Evolutionary conservation across 768 basidiomycete genomes (phyloP), one percentile per base, ranked within the genome.

Genomic region (Hypholoma fasciculare): DNA sequence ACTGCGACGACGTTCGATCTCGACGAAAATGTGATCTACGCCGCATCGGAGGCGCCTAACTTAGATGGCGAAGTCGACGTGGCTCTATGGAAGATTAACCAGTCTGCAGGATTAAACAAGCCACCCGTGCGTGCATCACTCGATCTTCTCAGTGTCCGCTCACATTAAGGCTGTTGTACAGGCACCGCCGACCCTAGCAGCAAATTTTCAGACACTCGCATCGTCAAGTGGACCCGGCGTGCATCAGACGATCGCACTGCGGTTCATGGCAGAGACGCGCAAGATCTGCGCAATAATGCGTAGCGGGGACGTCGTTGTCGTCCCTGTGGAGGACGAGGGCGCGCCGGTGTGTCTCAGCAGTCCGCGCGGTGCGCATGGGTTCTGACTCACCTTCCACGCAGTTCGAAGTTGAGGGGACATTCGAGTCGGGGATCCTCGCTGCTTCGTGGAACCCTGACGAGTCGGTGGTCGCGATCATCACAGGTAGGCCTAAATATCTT

Each of bases 361-460:
- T 55, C 47, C 27, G 23, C n/a, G 6, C 39, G 20, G 16, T 17
- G 42, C 34, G 19, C 52, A 55, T 38, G 51, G 60, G 52, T 47
- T 44, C 27, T 62, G 54, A 54, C 17, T 47, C 40, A 43, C 14
- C 39, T 34, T 5, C 30, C 30, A 9, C n/a, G 13, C 59, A 92
- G 89, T 74, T 83, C 44, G 92, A 96, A 62, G 82, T 94, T 13
- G 88, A 96, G 54, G 96, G 96, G 14, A 87, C 88, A 0, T 84
- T 98, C 7, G 96, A 97, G 55, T 78, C 85, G 11, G 94, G 92
- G 0, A 88, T 99, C 50, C 72, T 84, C 30, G 87, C 89, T 0
- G 95, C 92, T 11, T 77, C 83, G 12, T 98, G 96, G 96, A 88
- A 88, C 61, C 94, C 96, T 4, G 97, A 99, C 69, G 92, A 96